phyloP scores from a whole-genome alignment of 495 filamentous ascomycete genomes.

The Podospora tetraspora region DNA sequence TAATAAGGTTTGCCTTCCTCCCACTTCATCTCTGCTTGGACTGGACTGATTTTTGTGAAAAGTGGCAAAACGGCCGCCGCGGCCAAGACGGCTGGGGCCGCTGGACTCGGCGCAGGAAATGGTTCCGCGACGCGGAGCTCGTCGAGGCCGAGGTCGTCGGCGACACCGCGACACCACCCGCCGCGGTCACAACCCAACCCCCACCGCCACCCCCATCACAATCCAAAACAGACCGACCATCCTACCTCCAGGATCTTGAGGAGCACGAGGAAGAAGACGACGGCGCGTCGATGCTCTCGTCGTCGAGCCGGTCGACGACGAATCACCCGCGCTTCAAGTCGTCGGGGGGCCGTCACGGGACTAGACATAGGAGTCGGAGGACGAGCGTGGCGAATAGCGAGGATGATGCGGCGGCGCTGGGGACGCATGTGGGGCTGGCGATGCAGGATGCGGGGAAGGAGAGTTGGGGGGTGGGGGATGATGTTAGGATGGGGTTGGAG shows the following conservation, averaged over 20 bases:
- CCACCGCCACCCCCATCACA: not conserved
- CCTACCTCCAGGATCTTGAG: not conserved
- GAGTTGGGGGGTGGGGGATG: conserved; percentile 36
- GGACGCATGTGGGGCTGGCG: conserved; percentile 24
- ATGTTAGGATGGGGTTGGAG: conserved; percentile 37
- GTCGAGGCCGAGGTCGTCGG: conserved; percentile 57
- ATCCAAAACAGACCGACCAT: not conserved
- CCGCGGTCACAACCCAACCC: conserved; percentile 17
- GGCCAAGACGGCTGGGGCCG: conserved; percentile 90
- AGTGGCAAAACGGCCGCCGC: conserved; percentile 91
- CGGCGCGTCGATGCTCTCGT: conserved; percentile 26
- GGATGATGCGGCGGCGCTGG: conserved; percentile 28
- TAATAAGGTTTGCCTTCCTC: conserved; percentile 64
- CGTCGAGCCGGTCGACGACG: conserved; percentile 25
- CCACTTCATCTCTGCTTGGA: not conserved
- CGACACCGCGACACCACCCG: conserved; percentile 17
- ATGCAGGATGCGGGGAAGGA: conserved; percentile 29
- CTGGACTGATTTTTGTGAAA: not conserved
- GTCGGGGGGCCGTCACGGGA: conserved; percentile 18
- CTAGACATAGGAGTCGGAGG: conserved; percentile 19
- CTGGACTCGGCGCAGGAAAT: conserved; percentile 90
- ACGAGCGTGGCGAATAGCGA: conserved; percentile 21
- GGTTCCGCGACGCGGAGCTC: conserved; percentile 93
- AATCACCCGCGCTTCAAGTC: conserved; percentile 14
- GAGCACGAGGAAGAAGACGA: conserved; percentile 17